Conservation (phyloP, 768 basidiomycete genomes). For the Porphyrellus cyaneotinctus region DNA sequence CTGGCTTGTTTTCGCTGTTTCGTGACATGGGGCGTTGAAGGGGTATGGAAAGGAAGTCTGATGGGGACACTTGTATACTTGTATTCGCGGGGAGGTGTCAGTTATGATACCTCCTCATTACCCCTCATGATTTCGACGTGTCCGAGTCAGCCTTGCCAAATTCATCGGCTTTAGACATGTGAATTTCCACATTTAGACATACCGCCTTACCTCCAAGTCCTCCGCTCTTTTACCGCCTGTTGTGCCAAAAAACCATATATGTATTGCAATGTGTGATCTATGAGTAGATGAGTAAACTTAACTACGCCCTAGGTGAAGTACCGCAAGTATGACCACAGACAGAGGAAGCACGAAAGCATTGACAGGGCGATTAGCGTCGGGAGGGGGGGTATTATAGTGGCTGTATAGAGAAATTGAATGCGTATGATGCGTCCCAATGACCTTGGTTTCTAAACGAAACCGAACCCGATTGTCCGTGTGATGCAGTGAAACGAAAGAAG, state of each 20-base stretch:
- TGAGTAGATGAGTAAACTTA: constrained; percentile 1
- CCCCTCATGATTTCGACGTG: constrained; percentile 20
- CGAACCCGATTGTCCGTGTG: background rate
- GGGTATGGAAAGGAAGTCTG: background rate
- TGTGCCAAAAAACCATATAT: background rate
- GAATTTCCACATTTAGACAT: constrained; percentile 21
- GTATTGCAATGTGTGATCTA: constrained; percentile 4
- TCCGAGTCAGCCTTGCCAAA: constrained; percentile 1
- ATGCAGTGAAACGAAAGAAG: constrained; percentile 4
- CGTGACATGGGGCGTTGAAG: constrained; percentile 43
- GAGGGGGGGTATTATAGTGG: constrained; percentile 19
- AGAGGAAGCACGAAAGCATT: constrained; percentile 10
- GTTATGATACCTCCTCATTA: background rate
- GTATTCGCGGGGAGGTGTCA: background rate
- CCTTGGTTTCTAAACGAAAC: constrained; percentile 6
- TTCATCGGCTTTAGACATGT: constrained; percentile 26
- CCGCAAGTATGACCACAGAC: constrained; percentile 2
- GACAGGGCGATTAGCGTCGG: constrained; percentile 8
- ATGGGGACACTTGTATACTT: background rate
- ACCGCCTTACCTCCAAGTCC: constrained; percentile 19
- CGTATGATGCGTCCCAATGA: constrained; percentile 11
- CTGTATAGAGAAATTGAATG: constrained; percentile 12
- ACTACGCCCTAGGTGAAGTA: background rate
- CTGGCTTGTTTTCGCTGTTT: constrained; percentile 63
- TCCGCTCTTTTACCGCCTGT: constrained; percentile 25